These are phyloP conservation scores for Coniochaeta sp. DNA, from an alignment of 2,329 filamentous ascomycete species.

Conservation along the genomic window DNA sequence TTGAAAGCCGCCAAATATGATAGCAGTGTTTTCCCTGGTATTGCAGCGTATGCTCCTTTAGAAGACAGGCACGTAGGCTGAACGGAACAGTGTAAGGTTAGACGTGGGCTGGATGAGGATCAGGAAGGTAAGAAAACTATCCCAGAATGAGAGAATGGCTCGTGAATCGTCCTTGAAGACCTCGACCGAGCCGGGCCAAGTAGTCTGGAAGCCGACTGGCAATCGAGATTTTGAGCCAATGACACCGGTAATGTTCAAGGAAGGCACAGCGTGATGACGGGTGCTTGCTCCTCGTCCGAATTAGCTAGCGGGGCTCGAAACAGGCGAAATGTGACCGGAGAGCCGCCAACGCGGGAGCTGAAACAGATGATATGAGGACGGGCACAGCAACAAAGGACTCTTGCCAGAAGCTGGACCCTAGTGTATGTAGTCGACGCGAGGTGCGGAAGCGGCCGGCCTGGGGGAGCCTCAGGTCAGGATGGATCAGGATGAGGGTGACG, in stretches of 20 bases:
- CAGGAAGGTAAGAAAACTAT: neutral
- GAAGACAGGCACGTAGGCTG: neutral
- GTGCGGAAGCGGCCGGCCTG: neutral
- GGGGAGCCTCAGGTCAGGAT: constrained; percentile 12
- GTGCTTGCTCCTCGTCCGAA: neutral
- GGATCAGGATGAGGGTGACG: constrained; percentile 12
- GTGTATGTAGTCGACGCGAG: neutral
- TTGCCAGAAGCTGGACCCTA: neutral
- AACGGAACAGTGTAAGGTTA: neutral
- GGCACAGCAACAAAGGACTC: neutral
- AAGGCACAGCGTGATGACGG: neutral
- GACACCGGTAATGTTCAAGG: neutral
- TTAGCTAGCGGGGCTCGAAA: neutral
- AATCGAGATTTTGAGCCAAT: neutral
- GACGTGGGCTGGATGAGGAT: neutral
- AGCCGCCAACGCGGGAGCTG: neutral
- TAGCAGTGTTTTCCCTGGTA: neutral
- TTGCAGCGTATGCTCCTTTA: neutral
- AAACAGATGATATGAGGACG: neutral
- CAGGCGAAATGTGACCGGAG: neutral
- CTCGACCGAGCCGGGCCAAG: neutral
- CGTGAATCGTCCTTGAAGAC: neutral
- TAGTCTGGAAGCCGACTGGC: neutral
- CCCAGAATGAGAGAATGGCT: neutral
- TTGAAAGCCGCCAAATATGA: neutral